Evolutionary conservation across 139 green algal genomes (phyloP).

Genomic region (Trebouxia sp.): DNA sequence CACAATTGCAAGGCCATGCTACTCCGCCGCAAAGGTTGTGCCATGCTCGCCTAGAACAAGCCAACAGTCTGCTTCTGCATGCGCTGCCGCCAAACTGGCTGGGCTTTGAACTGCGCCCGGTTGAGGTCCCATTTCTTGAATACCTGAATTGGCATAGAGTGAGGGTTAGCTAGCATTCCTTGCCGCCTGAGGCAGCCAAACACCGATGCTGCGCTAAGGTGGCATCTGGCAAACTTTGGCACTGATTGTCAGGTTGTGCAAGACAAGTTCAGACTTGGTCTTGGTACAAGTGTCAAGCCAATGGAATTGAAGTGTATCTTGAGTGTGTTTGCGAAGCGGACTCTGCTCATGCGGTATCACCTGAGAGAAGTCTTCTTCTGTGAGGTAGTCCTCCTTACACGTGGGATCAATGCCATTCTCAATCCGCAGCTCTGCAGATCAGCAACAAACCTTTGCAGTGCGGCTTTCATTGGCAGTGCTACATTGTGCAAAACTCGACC

Average conservation of each 20-base stretch:
- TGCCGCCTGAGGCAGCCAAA: neutral
- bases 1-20: too few relatives aligned
- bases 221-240: too few relatives aligned
- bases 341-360: neutral
- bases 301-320: too few relatives aligned
- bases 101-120: neutral
- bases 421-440: slow-evolving; percentile 39
- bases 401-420: slow-evolving; percentile 51
- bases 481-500: too few relatives aligned
- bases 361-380: slow-evolving; percentile 23
- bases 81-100: slow-evolving; percentile 6
- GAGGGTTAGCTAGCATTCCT: neutral
- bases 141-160: neutral
- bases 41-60: neutral
- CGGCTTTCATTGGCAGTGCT: neutral
- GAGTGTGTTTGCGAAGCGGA: neutral
- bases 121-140: neutral
- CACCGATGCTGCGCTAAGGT: too few relatives aligned
- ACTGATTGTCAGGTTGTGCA: too few relatives aligned
- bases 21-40: too few relatives aligned
- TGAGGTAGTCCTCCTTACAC: slow-evolving; percentile 50
- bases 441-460: neutral
- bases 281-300: too few relatives aligned
- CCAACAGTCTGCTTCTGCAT: slow-evolving; percentile 21
- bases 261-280: too few relatives aligned